Evolutionary conservation across 2,329 filamentous ascomycete genomes (phyloP).

Genomic region (Fusarium oligoseptatum): DNA sequence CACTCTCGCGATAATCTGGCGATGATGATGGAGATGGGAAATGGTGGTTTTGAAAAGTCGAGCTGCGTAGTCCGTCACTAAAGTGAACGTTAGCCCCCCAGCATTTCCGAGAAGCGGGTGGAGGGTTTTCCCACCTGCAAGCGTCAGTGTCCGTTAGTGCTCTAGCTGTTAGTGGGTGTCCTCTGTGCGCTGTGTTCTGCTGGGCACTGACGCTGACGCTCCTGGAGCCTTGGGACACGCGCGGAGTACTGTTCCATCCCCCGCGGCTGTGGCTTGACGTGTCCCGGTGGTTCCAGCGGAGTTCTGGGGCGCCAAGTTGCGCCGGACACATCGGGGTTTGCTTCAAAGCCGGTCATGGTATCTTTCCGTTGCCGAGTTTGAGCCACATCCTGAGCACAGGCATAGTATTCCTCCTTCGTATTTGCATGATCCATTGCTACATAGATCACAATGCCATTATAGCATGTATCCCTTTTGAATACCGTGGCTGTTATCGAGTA

Average conservation of each 20-base stretch:
- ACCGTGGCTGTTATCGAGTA: background rate
- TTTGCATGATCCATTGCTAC: background rate
- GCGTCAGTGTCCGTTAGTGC: conserved; percentile 1
- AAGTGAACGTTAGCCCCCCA: conserved; percentile 18
- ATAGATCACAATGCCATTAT: background rate
- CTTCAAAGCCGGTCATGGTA: background rate
- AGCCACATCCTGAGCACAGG: background rate
- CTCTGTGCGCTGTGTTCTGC: background rate
- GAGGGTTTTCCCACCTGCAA: conserved; percentile 12
- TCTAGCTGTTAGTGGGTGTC: conserved; percentile 3
- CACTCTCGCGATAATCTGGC: conserved; percentile 38
- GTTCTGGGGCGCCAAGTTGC: conserved; percentile 23
- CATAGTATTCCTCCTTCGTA: background rate
- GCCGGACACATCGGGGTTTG: conserved; percentile 20
- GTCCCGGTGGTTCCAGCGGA: conserved; percentile 37
- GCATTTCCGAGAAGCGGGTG: conserved; percentile 44
- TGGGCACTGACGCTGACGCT: conserved; percentile 35
- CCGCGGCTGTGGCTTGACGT: conserved; percentile 44
- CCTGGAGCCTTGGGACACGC: conserved; percentile 32
- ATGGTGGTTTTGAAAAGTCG: conserved; percentile 44
- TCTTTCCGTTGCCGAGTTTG: background rate
- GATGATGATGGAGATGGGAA: conserved; percentile 38
- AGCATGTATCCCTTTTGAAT: background rate
- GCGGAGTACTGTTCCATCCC: conserved; percentile 13
- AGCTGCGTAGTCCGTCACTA: conserved; percentile 23